Percentiles rank a stretch among this genome's conserved stretches.
Evolutionary conservation across 202 grass and related monocot species (phyloP).

Genomic region (Panicum hallii): DNA sequence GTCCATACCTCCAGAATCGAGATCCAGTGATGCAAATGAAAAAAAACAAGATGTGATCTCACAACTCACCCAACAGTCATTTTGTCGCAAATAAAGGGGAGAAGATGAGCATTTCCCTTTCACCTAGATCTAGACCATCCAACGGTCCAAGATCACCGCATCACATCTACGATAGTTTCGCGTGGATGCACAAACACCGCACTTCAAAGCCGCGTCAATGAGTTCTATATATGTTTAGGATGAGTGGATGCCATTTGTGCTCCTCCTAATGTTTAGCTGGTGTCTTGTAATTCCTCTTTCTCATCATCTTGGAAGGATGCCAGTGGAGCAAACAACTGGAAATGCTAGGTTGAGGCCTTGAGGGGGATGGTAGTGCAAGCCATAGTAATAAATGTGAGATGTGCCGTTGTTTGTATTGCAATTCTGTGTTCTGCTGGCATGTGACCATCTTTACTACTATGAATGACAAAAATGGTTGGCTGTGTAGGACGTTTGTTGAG

Average conservation of each 20-base stretch:
- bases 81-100: not conserved
- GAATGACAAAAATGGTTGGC: slow-evolving; percentile 24
- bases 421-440: not conserved
- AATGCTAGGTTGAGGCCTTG: not conserved
- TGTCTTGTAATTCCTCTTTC: not conserved
- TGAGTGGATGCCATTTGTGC: not conserved
- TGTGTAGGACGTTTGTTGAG: not conserved
- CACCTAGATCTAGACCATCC: not conserved
- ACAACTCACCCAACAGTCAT: not conserved
- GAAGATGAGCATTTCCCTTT: not conserved
- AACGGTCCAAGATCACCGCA: not conserved
- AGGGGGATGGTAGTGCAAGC: not conserved
- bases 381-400: not conserved
- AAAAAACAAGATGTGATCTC: not conserved
- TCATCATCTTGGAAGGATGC: not conserved
- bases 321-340: slow-evolving; percentile 24
- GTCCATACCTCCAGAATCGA: not conserved
- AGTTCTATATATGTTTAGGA: not conserved
- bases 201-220: not conserved
- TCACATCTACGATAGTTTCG: not conserved
- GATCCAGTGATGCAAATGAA: not conserved
- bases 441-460: not conserved
- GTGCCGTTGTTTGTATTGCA: slow-evolving; percentile 1
- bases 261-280: not conserved
- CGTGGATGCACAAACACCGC: not conserved